These are phyloP conservation scores for Gnetum montanum DNA, from an alignment of 75 land plant genomes.

Conservation along the genomic window DNA sequence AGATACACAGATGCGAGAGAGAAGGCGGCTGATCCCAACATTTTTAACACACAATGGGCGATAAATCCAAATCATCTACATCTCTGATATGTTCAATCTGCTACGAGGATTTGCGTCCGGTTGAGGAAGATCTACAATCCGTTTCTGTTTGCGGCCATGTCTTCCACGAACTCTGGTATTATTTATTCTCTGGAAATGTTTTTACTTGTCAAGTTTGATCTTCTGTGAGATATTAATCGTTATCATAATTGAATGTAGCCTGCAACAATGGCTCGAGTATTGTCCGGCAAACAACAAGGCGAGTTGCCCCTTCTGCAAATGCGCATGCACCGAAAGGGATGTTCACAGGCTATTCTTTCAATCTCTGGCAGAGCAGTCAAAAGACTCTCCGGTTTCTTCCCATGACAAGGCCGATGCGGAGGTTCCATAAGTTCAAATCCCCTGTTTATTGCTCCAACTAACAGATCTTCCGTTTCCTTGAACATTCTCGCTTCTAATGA, in stretches of 20 bases:
- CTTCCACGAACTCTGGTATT: slow-evolving; percentile 91
- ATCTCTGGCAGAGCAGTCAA: slow-evolving; percentile 37
- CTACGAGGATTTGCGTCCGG: slow-evolving; percentile 77
- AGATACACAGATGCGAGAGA: neutral
- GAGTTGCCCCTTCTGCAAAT: slow-evolving; percentile 87
- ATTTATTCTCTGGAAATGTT: neutral
- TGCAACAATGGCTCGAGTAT: slow-evolving; percentile 96
- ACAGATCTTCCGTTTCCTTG: neutral
- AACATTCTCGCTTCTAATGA: neutral
- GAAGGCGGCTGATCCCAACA: slow-evolving; percentile 7
- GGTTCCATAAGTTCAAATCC: neutral
- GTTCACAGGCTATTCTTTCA: slow-evolving; percentile 77
- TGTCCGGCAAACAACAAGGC: slow-evolving; percentile 46
- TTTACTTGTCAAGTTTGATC: neutral
- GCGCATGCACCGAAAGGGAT: slow-evolving; percentile 30
- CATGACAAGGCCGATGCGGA: neutral
- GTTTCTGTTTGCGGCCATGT: slow-evolving; percentile 90
- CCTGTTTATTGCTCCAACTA: neutral
- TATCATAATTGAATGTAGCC: slow-evolving; percentile 21
- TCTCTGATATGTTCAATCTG: slow-evolving; percentile 90
- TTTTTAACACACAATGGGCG: no score
- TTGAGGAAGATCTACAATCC: slow-evolving; percentile 65
- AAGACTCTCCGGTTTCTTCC: no score
- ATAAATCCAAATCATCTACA: slow-evolving; percentile 16
- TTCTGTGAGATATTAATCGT: neutral